Conservation (phyloP, 441 rosid species). For the Corymbia citriodora region DNA sequence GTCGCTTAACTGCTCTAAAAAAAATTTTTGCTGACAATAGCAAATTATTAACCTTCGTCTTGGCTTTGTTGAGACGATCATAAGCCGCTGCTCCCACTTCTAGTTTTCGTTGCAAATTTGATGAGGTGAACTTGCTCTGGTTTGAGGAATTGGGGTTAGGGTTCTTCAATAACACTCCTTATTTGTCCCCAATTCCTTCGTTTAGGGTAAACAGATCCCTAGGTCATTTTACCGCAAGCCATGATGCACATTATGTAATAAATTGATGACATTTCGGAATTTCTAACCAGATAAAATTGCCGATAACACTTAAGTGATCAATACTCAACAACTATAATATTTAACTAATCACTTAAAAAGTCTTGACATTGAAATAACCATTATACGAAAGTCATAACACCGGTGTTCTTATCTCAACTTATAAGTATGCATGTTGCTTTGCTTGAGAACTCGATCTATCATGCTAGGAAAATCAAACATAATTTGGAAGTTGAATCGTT, state of each 20-base stretch:
- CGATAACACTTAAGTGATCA: neutral
- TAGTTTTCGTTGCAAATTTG: neutral
- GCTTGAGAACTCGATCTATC: neutral
- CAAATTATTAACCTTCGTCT: neutral
- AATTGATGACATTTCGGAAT: fast-evolving
- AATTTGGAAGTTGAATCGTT: neutral
- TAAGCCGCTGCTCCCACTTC: neutral
- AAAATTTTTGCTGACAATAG: neutral
- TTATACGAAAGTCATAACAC: fast-evolving
- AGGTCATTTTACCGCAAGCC: neutral
- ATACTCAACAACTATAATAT: neutral
- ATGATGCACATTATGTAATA: neutral
- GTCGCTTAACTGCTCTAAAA: neutral
- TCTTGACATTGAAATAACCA: fast-evolving
- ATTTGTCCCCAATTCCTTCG: neutral
- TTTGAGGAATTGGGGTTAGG: neutral
- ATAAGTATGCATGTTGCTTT: neutral
- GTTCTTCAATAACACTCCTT: neutral
- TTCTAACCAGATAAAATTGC: neutral
- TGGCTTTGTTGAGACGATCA: neutral
- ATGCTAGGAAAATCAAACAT: neutral
- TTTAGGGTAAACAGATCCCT: neutral
- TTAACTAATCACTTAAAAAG: fast-evolving
- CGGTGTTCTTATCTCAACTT: neutral
- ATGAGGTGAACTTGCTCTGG: neutral